Evolutionary conservation across 306 rosid genomes (phyloP), one percentile per base, ranked within the genome.

Genomic region (Prinsepia uniflora): DNA sequence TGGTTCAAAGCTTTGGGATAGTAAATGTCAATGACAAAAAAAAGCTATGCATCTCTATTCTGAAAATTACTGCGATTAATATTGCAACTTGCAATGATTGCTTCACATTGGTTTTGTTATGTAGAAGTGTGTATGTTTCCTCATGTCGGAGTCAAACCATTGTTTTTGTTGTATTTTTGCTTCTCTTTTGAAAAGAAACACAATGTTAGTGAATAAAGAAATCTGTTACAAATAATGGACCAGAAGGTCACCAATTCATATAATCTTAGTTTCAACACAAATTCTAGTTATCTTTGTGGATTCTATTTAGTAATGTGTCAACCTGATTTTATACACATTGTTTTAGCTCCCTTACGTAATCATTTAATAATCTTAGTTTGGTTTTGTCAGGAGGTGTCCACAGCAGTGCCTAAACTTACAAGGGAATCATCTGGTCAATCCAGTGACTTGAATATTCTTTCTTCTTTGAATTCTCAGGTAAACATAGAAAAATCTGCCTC

Each of bases 391-490:
- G 97, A 93, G 86, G 89, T 89, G 60, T 90, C 98, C 53, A 85
- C 94, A 43, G 79, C 89, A 7, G 94, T 87, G 78, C 86, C 96
- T 18, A 93, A 87, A 89, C 84, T 88, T 65, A 78, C 89, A 56
- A 87, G 88, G 83, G 96, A 93, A 80, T 84, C 82, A 72, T 88
- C 98, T 77, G 71, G 90, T 41, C 98, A 88, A 53, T 93, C 75
- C 89, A 90, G 96, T 34, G 98, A 93, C 90, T 87, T 93, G 82
- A 85, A 86, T 81, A 89, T 93, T 84, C 97, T 93, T 68, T 93
- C 97, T 68, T 93, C 98, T 67, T 85, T 93, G 83, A 93, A 93
- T 79, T 90, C 96, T 84, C 98, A 93, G 90, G 98, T 93, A 79
- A 80, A 74, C 60, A 24, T 43, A 67, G 78, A 63, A 71, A 49